These are phyloP conservation scores for Trichoderma reesei DNA, from an alignment of 495 filamentous ascomycete species.

Conservation along the genomic window DNA sequence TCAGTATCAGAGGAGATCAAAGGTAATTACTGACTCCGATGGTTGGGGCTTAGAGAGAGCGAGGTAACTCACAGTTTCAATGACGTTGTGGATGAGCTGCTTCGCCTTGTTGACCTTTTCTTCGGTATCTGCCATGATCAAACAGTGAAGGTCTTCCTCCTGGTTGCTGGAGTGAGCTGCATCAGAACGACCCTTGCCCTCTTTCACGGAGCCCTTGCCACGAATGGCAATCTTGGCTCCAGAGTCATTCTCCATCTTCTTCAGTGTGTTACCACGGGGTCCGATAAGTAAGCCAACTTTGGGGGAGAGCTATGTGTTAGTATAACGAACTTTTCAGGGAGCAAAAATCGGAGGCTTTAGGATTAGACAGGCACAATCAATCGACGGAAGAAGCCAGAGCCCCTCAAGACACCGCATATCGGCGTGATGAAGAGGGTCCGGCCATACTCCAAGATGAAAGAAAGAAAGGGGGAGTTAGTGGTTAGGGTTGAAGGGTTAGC, in stretches of 20 bases:
- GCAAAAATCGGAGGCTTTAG: background rate
- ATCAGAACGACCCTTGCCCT: conserved; percentile 97
- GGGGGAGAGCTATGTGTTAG: conserved; percentile 88
- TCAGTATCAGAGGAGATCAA: conserved; percentile 19
- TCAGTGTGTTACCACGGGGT: conserved; percentile 97
- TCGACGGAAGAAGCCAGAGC: conserved; percentile 5
- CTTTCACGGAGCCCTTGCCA: conserved; percentile 98
- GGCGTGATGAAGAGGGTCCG: conserved; percentile 18
- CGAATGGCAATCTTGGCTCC: conserved; percentile 97
- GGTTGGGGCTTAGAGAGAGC: background rate
- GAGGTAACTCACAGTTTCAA: conserved; percentile 72
- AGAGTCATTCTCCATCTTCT: conserved; percentile 98
- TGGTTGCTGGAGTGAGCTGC: conserved; percentile 98
- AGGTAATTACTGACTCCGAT: background rate
- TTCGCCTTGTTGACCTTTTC: conserved; percentile 98
- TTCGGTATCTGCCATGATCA: conserved; percentile 99
- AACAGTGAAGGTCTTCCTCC: conserved; percentile 96
- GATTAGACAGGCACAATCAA: conserved; percentile 4
- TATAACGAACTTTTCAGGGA: conserved; percentile 30
- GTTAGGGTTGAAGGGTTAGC: conserved; percentile 90
- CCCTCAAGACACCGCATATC: conserved; percentile 1
- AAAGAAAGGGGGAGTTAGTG: conserved; percentile 21
- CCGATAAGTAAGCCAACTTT: conserved; percentile 99
- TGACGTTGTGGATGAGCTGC: conserved; percentile 91
- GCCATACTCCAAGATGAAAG: conserved; percentile 16